Base-by-base conservation (phyloP, 1,284 basidiomycete genomes). In the Mrakiaceae sp. region DNA sequence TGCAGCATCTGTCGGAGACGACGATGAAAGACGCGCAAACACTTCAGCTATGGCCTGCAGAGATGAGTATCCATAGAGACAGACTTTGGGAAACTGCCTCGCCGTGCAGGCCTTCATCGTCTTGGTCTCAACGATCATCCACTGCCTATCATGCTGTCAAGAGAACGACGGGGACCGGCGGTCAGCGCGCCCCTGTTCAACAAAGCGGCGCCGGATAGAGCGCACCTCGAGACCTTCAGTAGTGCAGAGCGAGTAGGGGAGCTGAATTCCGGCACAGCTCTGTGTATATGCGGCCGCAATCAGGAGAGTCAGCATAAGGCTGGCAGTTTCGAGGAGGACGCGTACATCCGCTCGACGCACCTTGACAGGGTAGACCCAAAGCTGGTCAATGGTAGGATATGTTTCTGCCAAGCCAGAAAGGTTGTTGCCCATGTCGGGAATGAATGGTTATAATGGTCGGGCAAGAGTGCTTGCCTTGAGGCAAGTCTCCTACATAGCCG, bases 71-170 rank as follows among this genome's bases (percentile, higher is more conserved):
- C 14, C 1, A 43, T 4, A 8, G 40, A 27, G 9, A 58, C 59
- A 43, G 2, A 66, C 64, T 6, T 43, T 39, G 2, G 64, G 64
- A 16, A 52, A 57, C 39, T 62, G 54, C 1, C 64, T 46, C 3
- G 54, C 64, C 1, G 64, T 66, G 47, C 59, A 62, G 4, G 64
- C 60, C 51, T 66, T 66, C 7, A 50, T 8, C 39, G 59, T 50
- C 4, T 39, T 14, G 11, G 48, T 46, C 39, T 62, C 60, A 43
- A 66, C 60, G 40, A 66, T 58, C 64, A 66, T 66, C 64, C 64
- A 66, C 14, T 52, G 53, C n/a, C 64, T 49, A 44, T 66, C 64
- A 40, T 58, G 42, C 64, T 66, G 55, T 10, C 40, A 12, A 5
- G 8, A 39, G 46, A n/a, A n/a, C n/a, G 16, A 50, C 2, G 2